Evolutionary conservation across 1,139 yeast genomes (phyloP).

Genomic region (Yamadazyma pseudoaaseri): DNA sequence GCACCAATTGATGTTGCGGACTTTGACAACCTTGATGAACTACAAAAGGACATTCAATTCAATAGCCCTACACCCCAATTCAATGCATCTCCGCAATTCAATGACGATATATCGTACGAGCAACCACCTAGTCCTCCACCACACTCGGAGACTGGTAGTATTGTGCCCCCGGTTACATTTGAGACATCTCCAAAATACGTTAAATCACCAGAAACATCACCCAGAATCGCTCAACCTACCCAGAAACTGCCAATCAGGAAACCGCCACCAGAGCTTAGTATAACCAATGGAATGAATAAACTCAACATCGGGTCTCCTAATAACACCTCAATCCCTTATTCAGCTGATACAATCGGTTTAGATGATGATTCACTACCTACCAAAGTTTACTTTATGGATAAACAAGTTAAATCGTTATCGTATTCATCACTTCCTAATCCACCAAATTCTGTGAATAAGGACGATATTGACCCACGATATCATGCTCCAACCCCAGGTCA

Average conservation of each 20-base stretch:
- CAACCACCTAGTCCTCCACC: constrained; percentile 17
- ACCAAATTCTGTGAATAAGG: constrained; percentile 21
- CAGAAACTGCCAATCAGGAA: constrained; percentile 15
- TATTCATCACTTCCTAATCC: constrained; percentile 18
- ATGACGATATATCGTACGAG: constrained; percentile 7
- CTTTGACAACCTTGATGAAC: constrained; percentile 21
- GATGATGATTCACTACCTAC: constrained; percentile 30
- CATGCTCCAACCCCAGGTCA: constrained; percentile 51
- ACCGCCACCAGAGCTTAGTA: constrained; percentile 19
- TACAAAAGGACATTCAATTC: constrained; percentile 19
- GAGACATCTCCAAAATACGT: background rate
- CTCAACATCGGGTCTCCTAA: constrained; percentile 10
- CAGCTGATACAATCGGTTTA: constrained; percentile 45
- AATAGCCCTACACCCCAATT: constrained; percentile 4
- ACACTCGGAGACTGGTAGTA: constrained; percentile 13
- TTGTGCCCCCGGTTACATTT: background rate
- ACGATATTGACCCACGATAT: constrained; percentile 44
- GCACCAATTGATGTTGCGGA: constrained; percentile 14
- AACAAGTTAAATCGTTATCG: constrained; percentile 33
- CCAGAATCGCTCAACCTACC: constrained; percentile 2
- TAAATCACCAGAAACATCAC: background rate
- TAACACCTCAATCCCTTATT: constrained; percentile 37
- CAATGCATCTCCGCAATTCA: too few relatives aligned
- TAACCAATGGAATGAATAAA: constrained; percentile 4
- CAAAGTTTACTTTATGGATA: constrained; percentile 34